phyloP scores from a whole-genome alignment of 2,329 filamentous ascomycete genomes.

The Talaromyces sp. region DNA sequence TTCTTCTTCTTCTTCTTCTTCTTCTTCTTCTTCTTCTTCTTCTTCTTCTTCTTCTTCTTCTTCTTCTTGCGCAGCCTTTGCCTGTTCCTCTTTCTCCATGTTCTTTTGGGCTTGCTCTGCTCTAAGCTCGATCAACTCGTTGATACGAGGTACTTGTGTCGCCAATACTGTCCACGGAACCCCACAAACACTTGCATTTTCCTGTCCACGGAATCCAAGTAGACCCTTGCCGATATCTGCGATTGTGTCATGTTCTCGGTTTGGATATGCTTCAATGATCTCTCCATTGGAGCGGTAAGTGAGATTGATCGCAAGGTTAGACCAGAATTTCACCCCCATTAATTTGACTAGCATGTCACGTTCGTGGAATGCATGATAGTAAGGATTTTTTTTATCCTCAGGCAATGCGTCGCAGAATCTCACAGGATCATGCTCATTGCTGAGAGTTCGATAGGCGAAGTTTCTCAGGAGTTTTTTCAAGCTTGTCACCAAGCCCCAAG shows the following conservation, averaged over 20 bases:
- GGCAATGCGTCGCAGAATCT: background rate
- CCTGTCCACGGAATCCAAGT: constrained; percentile 12
- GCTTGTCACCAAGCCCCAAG: constrained; percentile 22
- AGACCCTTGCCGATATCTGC: constrained; percentile 16
- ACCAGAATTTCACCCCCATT: background rate
- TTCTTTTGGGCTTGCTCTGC: background rate
- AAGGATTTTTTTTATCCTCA: background rate
- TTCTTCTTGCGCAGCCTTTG: no score
- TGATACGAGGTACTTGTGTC: constrained; percentile 2
- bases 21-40: no score
- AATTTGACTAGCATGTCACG: background rate
- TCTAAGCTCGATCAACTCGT: background rate
- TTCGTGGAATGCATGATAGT: background rate
- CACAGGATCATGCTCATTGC: background rate
- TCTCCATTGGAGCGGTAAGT: no score
- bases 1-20: no score
- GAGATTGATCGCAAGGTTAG: background rate
- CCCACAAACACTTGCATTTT: constrained; percentile 7
- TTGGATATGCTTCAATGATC: background rate
- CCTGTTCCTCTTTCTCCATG: background rate
- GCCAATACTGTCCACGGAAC: background rate
- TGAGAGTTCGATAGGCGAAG: constrained; percentile 25
- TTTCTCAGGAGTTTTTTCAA: constrained; percentile 38
- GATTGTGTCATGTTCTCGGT: constrained; percentile 6
- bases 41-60: no score